A percentile compares a stretch with the other conserved stretches of the same genome.
These are phyloP conservation scores for Cyberlindnera bimundalis DNA, from an alignment of 805 yeast species.

Conservation along the genomic window DNA sequence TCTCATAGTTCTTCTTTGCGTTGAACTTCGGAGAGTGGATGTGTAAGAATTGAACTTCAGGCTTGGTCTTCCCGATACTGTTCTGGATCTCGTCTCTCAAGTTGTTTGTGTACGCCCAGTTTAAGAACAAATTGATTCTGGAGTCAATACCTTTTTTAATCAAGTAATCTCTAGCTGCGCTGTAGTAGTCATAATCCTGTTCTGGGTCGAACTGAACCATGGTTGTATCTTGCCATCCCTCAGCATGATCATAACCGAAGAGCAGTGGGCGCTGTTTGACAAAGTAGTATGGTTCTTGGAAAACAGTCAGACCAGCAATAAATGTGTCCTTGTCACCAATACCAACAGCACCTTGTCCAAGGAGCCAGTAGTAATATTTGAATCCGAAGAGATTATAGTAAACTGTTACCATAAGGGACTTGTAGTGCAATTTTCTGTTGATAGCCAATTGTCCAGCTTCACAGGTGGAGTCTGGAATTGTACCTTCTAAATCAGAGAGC, in stretches of 20 bases:
- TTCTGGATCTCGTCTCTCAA: constrained; percentile 22
- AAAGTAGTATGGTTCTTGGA: constrained; percentile 24
- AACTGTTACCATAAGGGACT: constrained; percentile 53
- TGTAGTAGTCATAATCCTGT: constrained; percentile 25
- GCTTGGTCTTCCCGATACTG: constrained; percentile 14
- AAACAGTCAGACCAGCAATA: constrained; percentile 32
- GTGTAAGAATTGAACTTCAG: constrained; percentile 29
- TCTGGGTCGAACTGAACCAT: constrained; percentile 30
- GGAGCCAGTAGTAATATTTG: constrained; percentile 58
- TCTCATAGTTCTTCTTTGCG: constrained; percentile 22
- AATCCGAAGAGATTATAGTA: constrained; percentile 72
- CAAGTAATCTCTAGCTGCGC: constrained; percentile 21
- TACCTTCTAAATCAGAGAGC: constrained; percentile 56
- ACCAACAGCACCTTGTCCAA: constrained; percentile 75
- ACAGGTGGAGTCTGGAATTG: constrained; percentile 66
- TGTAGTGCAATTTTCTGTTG: constrained; percentile 56
- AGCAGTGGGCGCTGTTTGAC: constrained; percentile 27
- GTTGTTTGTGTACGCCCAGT: constrained; percentile 20
- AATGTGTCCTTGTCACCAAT: constrained; percentile 81
- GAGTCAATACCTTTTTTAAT: constrained; percentile 22
- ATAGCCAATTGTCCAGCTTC: constrained; percentile 72
- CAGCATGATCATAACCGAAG: constrained; percentile 24
- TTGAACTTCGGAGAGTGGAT: constrained; percentile 30
- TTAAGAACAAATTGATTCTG: constrained; percentile 23
- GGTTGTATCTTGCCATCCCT: constrained; percentile 29